Conservation (phyloP, 2,329 filamentous ascomycete species). For the Aspergillus sp. region DNA sequence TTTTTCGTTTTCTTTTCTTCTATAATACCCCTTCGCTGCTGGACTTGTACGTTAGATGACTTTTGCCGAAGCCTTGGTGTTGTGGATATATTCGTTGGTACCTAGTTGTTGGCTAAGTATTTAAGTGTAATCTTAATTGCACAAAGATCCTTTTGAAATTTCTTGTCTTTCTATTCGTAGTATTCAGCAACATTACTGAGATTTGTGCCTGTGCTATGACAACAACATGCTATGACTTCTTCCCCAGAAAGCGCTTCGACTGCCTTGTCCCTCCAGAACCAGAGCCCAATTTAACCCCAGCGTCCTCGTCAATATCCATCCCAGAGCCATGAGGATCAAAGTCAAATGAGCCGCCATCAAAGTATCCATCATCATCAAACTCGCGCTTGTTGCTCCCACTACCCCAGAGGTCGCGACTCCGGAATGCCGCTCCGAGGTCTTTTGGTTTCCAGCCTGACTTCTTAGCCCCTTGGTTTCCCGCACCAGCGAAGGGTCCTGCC, state of each 20-base stretch:
- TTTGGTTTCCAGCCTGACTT: slow-evolving; percentile 12
- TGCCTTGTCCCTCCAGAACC: slow-evolving; percentile 25
- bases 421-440: slow-evolving; percentile 11
- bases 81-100: slow-evolving; percentile 16
- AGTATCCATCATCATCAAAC: slow-evolving; percentile 40
- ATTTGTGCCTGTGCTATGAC: neutral
- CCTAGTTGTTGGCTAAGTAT: slow-evolving; percentile 12
- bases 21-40: slow-evolving; percentile 35
- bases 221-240: slow-evolving; percentile 26
- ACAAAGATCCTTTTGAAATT: neutral
- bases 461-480: slow-evolving; percentile 5
- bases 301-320: slow-evolving; percentile 43
- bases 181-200: neutral
- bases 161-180: neutral
- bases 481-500: neutral
- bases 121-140: slow-evolving; percentile 8
- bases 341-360: slow-evolving; percentile 31
- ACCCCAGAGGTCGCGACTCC: slow-evolving; percentile 10
- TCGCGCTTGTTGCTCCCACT: slow-evolving; percentile 42
- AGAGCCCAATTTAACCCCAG: slow-evolving; percentile 24
- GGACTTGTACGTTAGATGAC: slow-evolving; percentile 30
- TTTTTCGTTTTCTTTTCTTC: slow-evolving; percentile 15
- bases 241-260: slow-evolving; percentile 38
- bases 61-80: slow-evolving; percentile 25
- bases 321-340: slow-evolving; percentile 28